Percentiles rank a stretch among this genome's conserved stretches.
Evolutionary conservation across 208 protist species (phyloP).

Genomic region (Acanthamoeba triangularis): DNA sequence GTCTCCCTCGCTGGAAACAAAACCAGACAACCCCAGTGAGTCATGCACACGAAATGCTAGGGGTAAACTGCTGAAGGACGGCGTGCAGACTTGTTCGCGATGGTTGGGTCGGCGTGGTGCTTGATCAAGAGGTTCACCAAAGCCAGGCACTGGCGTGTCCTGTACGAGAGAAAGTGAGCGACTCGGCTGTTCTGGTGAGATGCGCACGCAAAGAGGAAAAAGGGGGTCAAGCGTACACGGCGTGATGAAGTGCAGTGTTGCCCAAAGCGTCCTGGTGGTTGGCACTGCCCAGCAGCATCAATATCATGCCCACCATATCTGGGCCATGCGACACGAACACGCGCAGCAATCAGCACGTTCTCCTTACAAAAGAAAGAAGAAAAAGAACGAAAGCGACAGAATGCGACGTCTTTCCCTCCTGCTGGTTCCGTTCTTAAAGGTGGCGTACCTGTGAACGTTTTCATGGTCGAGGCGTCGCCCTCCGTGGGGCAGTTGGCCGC

Average conservation of each 20-base stretch:
- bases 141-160: neutral
- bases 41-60: neutral
- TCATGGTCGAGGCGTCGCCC: neutral
- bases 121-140: slow-evolving; percentile 23
- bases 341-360: neutral
- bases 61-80: neutral
- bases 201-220: neutral
- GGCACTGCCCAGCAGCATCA: neutral
- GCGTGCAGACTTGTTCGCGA: neutral
- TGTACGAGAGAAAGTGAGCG: neutral
- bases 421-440: neutral
- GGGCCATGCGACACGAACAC: neutral
- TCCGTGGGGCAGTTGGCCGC: neutral
- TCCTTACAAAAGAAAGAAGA: neutral
- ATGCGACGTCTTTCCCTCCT: neutral
- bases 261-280: slow-evolving; percentile 17
- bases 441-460: slow-evolving; percentile 11
- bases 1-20: neutral
- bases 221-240: neutral
- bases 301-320: slow-evolving; percentile 11
- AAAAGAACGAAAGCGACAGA: neutral
- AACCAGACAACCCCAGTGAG: neutral
- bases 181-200: too few species aligned
- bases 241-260: slow-evolving; percentile 15
- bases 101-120: slow-evolving; percentile 9